Evolutionary conservation across 805 yeast genomes (phyloP), one percentile per base, ranked within the genome.

Genomic region (Saturnispora quitensis): DNA sequence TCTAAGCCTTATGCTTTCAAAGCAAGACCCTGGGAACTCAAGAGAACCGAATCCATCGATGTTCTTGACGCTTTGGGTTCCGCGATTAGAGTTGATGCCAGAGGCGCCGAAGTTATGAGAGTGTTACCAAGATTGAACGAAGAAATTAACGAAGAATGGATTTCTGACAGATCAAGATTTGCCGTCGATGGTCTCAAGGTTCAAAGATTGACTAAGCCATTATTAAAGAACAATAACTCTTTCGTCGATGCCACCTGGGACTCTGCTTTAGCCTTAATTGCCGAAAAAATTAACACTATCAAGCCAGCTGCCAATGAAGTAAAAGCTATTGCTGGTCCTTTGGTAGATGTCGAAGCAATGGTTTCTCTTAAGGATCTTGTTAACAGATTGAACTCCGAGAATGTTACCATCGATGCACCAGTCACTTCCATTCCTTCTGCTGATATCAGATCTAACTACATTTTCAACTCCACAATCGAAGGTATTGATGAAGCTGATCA

Each of bases 11-110:
- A 87, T 62, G 89, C 96, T n/a, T 87, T 87, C 76, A 82, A 80
- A 65, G 95, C 95, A 15, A 79, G 96, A 66, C 95, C 96, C 31
- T 87, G 96, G 96, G 96, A 87, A 70, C 77, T 88, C 66, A 87
- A 86, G 73, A 81, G 86, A 74, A 86, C 95, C 46, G 96, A 87
- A 69, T 76, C 91, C 49, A 77, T 87, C 60, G 96, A 87, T 67
- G 93, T 87, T 13, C 68, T 81, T 72, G 96, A 87, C 68, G 96
- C 82, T 22, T 66, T 87, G 36, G 96, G 96, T 25, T 83, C 91
- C 43, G 85, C 82, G 62, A 78, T 87, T 58, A 77, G 96, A 66
- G 89, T 87, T 50, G 96, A 87, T 68, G 80, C 91, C 50, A 78
- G 93, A 69, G 96, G 95, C 60, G 77, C 82, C 62, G 90, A 86